Percentiles rank a stretch among this genome's conserved stretches.
These are phyloP conservation scores for Mycena galericulata DNA, from an alignment of 768 basidiomycete genomes.

Conservation along the genomic window DNA sequence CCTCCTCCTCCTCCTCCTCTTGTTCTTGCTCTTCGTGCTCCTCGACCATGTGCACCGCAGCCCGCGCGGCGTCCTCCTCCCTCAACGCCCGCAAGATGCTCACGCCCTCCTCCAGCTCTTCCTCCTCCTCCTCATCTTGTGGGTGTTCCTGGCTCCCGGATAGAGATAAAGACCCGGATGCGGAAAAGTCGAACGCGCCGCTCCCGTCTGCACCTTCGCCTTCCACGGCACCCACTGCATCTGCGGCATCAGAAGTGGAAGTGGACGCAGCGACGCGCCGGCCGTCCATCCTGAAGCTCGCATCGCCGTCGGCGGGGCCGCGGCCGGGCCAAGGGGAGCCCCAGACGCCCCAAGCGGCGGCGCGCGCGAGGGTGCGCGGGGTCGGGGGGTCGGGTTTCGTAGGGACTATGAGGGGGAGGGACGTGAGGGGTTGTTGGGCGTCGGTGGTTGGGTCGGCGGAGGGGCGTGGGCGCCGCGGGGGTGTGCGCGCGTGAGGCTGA, in stretches of 20 bases:
- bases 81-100: conserved; percentile 23
- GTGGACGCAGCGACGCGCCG: neutral
- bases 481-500: neutral
- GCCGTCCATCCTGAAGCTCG: conserved; percentile 34
- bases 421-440: neutral
- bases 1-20: conserved; percentile 13
- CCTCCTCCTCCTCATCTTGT: conserved; percentile 20
- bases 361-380: conserved; percentile 47
- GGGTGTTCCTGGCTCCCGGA: neutral
- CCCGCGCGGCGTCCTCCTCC: conserved; percentile 37
- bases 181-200: neutral
- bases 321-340: conserved; percentile 28
- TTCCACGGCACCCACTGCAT: no score
- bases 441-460: neutral
- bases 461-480: neutral
- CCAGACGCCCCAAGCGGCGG: conserved; percentile 62
- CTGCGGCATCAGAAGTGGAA: neutral
- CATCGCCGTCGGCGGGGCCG: conserved; percentile 13
- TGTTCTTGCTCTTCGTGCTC: conserved; percentile 40
- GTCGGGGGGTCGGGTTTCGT: conserved; percentile 63
- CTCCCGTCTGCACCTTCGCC: no score
- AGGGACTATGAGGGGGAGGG: conserved; percentile 43
- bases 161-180: no score
- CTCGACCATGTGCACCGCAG: conserved; percentile 34
- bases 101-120: conserved; percentile 31